Evolutionary conservation across 2,329 filamentous ascomycete species (phyloP).

Genomic region (Fragosphaeria purpurea): DNA sequence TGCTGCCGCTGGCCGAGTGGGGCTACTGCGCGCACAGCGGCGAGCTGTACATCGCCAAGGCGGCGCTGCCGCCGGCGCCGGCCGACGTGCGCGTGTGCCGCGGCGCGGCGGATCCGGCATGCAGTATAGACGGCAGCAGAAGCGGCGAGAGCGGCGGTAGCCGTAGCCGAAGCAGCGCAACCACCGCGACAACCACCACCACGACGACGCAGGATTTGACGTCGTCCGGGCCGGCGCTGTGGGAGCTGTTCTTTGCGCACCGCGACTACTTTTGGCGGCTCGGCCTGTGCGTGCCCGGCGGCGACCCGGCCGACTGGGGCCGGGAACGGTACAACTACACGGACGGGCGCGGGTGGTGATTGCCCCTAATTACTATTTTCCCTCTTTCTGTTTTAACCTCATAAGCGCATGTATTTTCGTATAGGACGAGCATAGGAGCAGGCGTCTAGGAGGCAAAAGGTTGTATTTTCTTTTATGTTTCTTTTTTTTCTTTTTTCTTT

Average conservation of each 20-base stretch:
- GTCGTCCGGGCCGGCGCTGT: conserved; percentile 49
- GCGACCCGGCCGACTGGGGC: conserved; percentile 60
- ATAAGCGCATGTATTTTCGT: too few species aligned
- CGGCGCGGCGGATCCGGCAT: conserved; percentile 61
- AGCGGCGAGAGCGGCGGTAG: conserved; percentile 48
- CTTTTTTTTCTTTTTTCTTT: too few species aligned
- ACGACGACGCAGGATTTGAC: conserved; percentile 10
- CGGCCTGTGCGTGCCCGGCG: conserved; percentile 78
- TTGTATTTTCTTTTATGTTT: too few species aligned
- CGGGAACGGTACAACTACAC: conserved; percentile 36
- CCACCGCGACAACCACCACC: conserved; percentile 11
- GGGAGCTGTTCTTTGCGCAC: conserved; percentile 88
- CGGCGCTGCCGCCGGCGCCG: conserved; percentile 55
- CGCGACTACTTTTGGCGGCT: conserved; percentile 94
- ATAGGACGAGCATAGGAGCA: too few species aligned
- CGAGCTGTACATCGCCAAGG: conserved; percentile 75
- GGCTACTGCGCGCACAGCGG: conserved; percentile 77
- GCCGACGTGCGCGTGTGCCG: conserved; percentile 61
- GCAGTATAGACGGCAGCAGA: conserved; percentile 53
- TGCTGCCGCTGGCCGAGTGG: conserved; percentile 80
- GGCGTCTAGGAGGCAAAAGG: too few species aligned
- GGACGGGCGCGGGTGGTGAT: conserved; percentile 8
- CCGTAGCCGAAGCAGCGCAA: background rate
- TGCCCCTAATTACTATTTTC: background rate
- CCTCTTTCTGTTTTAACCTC: too few species aligned